Conservation (phyloP, 495 filamentous ascomycete species). For the Apodospora peruviana region DNA sequence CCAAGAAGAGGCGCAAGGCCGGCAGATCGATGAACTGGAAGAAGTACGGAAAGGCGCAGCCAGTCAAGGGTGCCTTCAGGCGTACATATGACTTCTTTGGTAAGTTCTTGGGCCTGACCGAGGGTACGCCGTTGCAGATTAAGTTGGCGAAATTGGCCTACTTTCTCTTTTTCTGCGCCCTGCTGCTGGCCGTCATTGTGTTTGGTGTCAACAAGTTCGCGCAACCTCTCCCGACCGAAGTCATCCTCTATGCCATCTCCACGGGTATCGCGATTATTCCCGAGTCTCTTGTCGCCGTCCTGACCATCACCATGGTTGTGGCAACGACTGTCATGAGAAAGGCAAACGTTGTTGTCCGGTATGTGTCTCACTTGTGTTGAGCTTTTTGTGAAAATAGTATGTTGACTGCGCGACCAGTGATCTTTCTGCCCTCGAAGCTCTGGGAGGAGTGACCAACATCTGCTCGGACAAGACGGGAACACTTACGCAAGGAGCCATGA, state of each 20-base stretch:
- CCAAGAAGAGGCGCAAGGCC: slow-evolving; percentile 54
- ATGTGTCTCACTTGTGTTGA: not conserved
- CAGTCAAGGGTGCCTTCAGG: slow-evolving; percentile 49
- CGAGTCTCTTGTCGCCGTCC: slow-evolving; percentile 62
- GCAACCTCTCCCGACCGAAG: slow-evolving; percentile 56
- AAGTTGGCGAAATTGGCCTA: slow-evolving; percentile 76
- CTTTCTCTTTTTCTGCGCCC: slow-evolving; percentile 65
- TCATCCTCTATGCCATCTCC: slow-evolving; percentile 77
- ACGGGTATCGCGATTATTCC: slow-evolving; percentile 67
- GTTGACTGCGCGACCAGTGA: slow-evolving; percentile 22
- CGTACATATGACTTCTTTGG: slow-evolving; percentile 60
- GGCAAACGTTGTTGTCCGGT: slow-evolving; percentile 69
- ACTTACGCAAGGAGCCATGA: slow-evolving; percentile 71
- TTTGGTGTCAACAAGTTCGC: slow-evolving; percentile 71
- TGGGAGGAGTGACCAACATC: slow-evolving; percentile 82
- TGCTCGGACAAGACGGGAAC: slow-evolving; percentile 89
- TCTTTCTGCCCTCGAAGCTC: slow-evolving; percentile 72
- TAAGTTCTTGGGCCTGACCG: slow-evolving; percentile 68
- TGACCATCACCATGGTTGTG: slow-evolving; percentile 72
- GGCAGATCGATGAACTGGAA: slow-evolving; percentile 57
- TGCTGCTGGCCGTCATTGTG: slow-evolving; percentile 72
- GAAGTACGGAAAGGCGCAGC: slow-evolving; percentile 54
- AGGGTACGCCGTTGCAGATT: slow-evolving; percentile 75
- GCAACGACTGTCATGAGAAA: slow-evolving; percentile 73
- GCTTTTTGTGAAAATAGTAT: not conserved